Conservation (phyloP, 2,329 filamentous ascomycete genomes). For the Alternaria brassicae region DNA sequence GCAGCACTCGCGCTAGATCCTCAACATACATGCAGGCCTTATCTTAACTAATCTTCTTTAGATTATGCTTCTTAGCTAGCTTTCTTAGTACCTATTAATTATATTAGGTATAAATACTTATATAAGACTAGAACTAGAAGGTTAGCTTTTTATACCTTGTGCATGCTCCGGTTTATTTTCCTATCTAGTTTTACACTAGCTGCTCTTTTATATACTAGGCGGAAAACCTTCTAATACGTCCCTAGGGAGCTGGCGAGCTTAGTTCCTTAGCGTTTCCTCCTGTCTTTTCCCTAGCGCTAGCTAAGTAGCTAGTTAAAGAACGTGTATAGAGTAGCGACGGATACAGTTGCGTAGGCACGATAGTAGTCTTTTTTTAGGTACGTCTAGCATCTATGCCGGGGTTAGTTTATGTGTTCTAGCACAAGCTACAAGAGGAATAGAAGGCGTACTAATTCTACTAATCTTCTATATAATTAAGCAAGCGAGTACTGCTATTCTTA, state of each 20-base stretch:
- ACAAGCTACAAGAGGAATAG: slow-evolving; percentile 5
- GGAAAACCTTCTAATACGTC: slow-evolving; percentile 28
- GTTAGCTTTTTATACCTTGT: slow-evolving; percentile 13
- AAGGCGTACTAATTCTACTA: slow-evolving; percentile 28
- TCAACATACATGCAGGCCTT: slow-evolving; percentile 19
- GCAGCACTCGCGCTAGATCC: neutral
- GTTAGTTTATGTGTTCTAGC: slow-evolving; percentile 16
- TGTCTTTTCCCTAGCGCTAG: slow-evolving; percentile 11
- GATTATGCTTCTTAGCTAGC: slow-evolving; percentile 23
- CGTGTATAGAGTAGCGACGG: slow-evolving; percentile 15
- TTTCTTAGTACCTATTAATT: slow-evolving; percentile 21
- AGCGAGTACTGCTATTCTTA: slow-evolving; percentile 23
- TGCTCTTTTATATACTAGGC: slow-evolving; percentile 24
- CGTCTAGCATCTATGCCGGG: slow-evolving; percentile 13
- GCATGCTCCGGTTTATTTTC: neutral
- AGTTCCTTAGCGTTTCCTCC: slow-evolving; percentile 20
- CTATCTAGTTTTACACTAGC: neutral
- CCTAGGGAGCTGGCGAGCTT: slow-evolving; percentile 21
- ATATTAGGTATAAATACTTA: slow-evolving; percentile 13
- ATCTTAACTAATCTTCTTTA: slow-evolving; percentile 21
- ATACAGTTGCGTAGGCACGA: slow-evolving; percentile 14
- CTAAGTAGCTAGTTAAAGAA: slow-evolving; percentile 28
- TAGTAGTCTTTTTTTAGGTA: slow-evolving; percentile 16
- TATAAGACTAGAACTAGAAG: neutral
- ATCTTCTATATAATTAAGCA: slow-evolving; percentile 27